Base-by-base conservation (phyloP, 2,329 filamentous ascomycete genomes). In the Emmonsiellopsis sp. region DNA sequence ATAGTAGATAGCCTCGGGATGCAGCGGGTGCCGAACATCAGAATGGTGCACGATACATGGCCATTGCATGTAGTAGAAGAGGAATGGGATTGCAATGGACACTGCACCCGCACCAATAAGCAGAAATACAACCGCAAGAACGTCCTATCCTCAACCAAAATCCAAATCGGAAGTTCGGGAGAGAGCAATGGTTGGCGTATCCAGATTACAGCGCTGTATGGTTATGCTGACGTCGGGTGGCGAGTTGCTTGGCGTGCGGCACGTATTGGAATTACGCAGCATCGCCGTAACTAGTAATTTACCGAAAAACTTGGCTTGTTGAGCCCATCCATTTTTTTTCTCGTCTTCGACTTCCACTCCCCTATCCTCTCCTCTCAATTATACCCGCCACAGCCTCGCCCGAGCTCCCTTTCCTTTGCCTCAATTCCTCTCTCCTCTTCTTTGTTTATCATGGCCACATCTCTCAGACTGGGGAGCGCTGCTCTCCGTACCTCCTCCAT, bases 381-480 rank as follows among this genome's bases (percentile, higher is more conserved):
- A 45, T 49, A 48, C 20, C 52, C 53, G 49, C 11, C 10, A 13
- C 26, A 20, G 49, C 34, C 44, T 1, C 11, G 9, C 4, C 5
- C 15, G 16, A 30, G 8, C 34, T 13, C 15, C 37, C 38, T 45
- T 47, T 51, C 50, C 20, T 42, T 42, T 42, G 44, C 30, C 51
- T 54, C 42, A 55, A 54, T 54, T 67, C 46, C 34, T 48, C 10
- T n/a, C 45, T 53, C 10, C 35, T 31, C 26, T 44, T 51, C 40
- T 20, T 30, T 8, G 4, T 32, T 45, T 30, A 48, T 38, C 30
- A 95, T 95, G 89, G 86, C 89, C 71, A 84, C 89, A 69, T 81
- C 88, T 71, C 76, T 93, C 71, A 86, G 89, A 79, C 75, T 95
- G 69, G 84, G 86, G 77, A 84, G 86, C 69, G 82, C 87, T 73